phyloP scores from a whole-genome alignment of 176 grass and related monocot species.

The Calamus simplicifolius region DNA sequence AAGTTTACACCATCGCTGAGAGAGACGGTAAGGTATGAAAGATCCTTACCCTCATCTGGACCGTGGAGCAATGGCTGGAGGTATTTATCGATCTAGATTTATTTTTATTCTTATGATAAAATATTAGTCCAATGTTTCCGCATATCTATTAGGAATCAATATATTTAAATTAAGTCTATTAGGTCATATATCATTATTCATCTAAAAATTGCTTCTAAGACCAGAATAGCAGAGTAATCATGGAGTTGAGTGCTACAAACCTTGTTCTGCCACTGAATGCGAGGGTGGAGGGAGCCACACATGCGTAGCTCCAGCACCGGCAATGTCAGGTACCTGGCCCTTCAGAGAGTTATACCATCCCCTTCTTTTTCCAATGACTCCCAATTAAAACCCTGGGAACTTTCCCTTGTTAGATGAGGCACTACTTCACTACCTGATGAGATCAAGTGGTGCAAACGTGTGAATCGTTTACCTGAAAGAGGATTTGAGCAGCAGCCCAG shows the following conservation, averaged over 20 bases:
- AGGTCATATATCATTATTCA: too few species aligned
- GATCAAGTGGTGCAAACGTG: background rate
- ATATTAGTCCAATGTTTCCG: too few species aligned
- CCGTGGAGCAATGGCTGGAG: too few species aligned
- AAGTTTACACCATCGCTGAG: too few species aligned
- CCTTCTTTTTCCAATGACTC: constrained; percentile 76
- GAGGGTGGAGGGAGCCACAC: constrained; percentile 80
- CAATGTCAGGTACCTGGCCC: constrained; percentile 37
- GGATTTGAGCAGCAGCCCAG: background rate
- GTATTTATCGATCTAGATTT: too few species aligned
- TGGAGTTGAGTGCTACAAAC: background rate
- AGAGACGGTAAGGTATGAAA: too few species aligned
- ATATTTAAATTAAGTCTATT: too few species aligned
- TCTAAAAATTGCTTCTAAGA: too few species aligned
- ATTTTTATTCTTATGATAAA: too few species aligned
- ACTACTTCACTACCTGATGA: background rate
- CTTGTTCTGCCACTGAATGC: constrained; percentile 67
- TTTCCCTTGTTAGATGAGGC: background rate
- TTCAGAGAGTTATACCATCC: constrained; percentile 63
- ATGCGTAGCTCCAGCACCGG: constrained; percentile 46
- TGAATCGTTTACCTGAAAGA: background rate
- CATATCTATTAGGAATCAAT: too few species aligned
- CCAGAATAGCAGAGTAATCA: too few species aligned
- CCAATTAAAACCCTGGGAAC: constrained; percentile 69
- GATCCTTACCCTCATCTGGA: too few species aligned